A percentile compares a stretch with the other conserved stretches of the same genome.
phyloP scores from a whole-genome alignment of 768 basidiomycete genomes.

The Suillus ampliporus region DNA sequence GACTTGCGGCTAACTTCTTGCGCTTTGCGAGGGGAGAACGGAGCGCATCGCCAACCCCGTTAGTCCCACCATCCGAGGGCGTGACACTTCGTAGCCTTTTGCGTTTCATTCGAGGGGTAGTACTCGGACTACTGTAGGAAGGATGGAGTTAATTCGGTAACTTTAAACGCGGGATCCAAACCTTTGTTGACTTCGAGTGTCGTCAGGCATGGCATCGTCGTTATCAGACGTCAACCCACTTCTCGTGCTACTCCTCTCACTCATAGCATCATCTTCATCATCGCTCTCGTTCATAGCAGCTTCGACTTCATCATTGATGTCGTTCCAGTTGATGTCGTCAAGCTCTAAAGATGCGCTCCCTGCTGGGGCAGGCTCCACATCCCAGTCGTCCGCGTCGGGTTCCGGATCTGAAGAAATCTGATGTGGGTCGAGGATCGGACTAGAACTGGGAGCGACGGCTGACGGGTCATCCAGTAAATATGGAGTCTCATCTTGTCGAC shows the following conservation, averaged over 20 bases:
- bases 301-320: constrained; percentile 86
- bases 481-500: constrained; percentile 73
- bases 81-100: constrained; percentile 78
- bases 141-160: constrained; percentile 20
- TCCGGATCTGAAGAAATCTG: constrained; percentile 71
- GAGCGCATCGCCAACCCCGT: constrained; percentile 46
- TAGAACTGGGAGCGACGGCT: constrained; percentile 43
- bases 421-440: constrained; percentile 51
- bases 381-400: constrained; percentile 73
- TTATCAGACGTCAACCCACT: constrained; percentile 56
- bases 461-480: constrained; percentile 75
- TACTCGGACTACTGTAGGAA: constrained; percentile 40
- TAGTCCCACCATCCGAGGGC: constrained; percentile 60
- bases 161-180: constrained; percentile 27
- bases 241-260: constrained; percentile 48
- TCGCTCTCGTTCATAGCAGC: constrained; percentile 85
- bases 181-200: constrained; percentile 54
- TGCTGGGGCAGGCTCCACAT: constrained; percentile 46
- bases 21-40: constrained; percentile 81
- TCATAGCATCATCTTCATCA: constrained; percentile 50
- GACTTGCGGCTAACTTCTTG: constrained; percentile 73
- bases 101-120: constrained; percentile 55
- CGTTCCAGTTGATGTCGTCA: constrained; percentile 77
- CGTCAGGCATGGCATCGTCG: constrained; percentile 53
- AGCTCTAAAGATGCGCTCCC: constrained; percentile 49